Evolutionary conservation across 805 yeast species (phyloP).

Genomic region (Candida germanica): DNA sequence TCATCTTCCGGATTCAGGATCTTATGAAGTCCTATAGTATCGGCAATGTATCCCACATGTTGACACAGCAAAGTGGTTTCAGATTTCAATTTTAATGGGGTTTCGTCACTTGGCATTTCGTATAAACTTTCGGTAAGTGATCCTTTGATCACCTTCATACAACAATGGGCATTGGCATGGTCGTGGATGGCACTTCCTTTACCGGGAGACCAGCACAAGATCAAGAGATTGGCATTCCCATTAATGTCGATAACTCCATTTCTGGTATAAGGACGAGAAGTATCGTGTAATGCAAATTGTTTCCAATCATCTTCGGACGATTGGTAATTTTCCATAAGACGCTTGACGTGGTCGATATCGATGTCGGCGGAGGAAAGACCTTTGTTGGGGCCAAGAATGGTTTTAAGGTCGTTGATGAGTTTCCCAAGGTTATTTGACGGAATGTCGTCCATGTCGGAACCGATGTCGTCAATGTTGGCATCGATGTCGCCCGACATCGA

Average conservation of each 20-base stretch:
- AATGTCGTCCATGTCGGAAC: slow-evolving; percentile 11
- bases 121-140: slow-evolving; percentile 54
- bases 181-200: slow-evolving; percentile 65
- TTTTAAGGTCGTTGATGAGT: slow-evolving; percentile 21
- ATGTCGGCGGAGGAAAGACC: slow-evolving; percentile 47
- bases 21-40: slow-evolving; percentile 62
- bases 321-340: slow-evolving; percentile 45
- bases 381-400: slow-evolving; percentile 15
- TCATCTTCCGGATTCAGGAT: slow-evolving; percentile 47
- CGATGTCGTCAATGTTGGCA: background rate
- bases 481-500: background rate
- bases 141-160: slow-evolving; percentile 67
- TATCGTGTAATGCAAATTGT: slow-evolving; percentile 53
- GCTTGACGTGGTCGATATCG: slow-evolving; percentile 46
- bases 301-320: slow-evolving; percentile 56
- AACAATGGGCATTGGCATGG: slow-evolving; percentile 75
- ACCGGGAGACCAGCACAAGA: slow-evolving; percentile 71
- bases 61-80: slow-evolving; percentile 31
- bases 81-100: slow-evolving; percentile 20
- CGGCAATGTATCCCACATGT: slow-evolving; percentile 64
- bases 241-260: slow-evolving; percentile 77
- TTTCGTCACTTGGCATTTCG: slow-evolving; percentile 42
- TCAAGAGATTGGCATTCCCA: slow-evolving; percentile 62
- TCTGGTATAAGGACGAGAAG: slow-evolving; percentile 49
- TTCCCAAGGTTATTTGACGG: slow-evolving; percentile 20